phyloP scores from a whole-genome alignment of 176 grass and related monocot species.

The Paspalum vaginatum region DNA sequence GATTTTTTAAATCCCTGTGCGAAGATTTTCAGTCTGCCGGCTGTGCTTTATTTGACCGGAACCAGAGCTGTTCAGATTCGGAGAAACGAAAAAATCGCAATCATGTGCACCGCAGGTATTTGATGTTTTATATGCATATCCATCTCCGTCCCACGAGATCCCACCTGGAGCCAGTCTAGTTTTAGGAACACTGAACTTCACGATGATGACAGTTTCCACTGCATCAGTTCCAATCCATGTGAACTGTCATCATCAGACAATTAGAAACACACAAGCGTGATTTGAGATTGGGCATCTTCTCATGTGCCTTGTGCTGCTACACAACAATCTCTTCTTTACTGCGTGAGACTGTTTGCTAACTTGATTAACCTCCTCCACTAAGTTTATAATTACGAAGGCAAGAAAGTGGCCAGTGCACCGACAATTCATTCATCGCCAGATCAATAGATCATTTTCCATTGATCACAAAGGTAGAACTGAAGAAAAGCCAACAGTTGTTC shows the following conservation, averaged over 20 bases:
- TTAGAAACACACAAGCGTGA: not conserved
- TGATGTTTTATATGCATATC: not conserved
- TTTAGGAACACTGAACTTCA: not conserved
- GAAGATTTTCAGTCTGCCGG: not conserved
- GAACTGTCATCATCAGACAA: not conserved
- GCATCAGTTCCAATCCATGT: not conserved
- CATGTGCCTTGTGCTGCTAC: not conserved
- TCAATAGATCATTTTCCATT: not conserved
- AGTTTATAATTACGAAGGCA: too few relatives aligned
- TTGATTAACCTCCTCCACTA: not conserved
- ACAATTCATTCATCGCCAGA: not conserved
- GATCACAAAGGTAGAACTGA: not conserved
- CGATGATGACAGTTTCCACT: not conserved
- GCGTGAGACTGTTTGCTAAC: not conserved
- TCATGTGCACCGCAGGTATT: not conserved
- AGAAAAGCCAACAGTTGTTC: not conserved
- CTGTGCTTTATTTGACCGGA: not conserved
- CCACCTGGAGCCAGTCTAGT: not conserved
- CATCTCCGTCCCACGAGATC: not conserved
- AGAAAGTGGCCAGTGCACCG: not conserved
- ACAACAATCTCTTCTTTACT: not conserved
- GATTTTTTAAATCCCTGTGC: not conserved
- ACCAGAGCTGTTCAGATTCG: not conserved
- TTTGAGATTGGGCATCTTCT: constrained; percentile 15
- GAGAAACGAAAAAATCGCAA: not conserved